A percentile compares a stretch with the other conserved stretches of the same genome.
These are phyloP conservation scores for Aspergillus neoniger DNA, from an alignment of 2,329 filamentous ascomycete genomes.

Conservation along the genomic window DNA sequence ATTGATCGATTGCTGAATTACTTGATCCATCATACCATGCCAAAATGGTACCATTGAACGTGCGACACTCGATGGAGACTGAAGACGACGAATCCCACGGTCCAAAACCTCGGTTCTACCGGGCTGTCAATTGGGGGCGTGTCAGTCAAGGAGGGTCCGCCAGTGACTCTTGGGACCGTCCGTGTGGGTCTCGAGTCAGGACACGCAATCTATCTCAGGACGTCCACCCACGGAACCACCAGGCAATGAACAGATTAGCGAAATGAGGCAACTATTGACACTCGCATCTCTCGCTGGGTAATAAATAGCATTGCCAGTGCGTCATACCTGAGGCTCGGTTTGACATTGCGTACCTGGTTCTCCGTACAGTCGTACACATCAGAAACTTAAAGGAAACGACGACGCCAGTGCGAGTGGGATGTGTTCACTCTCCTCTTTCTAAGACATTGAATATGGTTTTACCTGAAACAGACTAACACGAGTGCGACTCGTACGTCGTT, in stretches of 20 bases:
- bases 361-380: background rate
- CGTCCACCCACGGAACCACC: background rate
- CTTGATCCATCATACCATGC: background rate
- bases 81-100: background rate
- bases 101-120: background rate
- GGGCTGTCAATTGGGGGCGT: slow-evolving; percentile 5
- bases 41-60: background rate
- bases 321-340: background rate
- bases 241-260: background rate
- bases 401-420: background rate
- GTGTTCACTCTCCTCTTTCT: background rate
- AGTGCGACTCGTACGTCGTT: background rate
- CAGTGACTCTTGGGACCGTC: background rate
- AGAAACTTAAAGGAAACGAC: background rate
- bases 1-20: background rate
- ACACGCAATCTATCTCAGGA: slow-evolving; percentile 10
- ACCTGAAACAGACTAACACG: slow-evolving; percentile 2
- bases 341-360: background rate
- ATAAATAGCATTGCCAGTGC: slow-evolving; percentile 3
- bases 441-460: background rate
- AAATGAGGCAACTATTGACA: slow-evolving; percentile 1
- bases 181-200: slow-evolving; percentile 7
- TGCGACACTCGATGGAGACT: background rate
- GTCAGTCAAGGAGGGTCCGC: slow-evolving; percentile 6
- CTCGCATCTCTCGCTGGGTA: background rate